These are phyloP conservation scores for Linum lewisii DNA, from an alignment of 345 rosid genomes.

Conservation along the genomic window DNA sequence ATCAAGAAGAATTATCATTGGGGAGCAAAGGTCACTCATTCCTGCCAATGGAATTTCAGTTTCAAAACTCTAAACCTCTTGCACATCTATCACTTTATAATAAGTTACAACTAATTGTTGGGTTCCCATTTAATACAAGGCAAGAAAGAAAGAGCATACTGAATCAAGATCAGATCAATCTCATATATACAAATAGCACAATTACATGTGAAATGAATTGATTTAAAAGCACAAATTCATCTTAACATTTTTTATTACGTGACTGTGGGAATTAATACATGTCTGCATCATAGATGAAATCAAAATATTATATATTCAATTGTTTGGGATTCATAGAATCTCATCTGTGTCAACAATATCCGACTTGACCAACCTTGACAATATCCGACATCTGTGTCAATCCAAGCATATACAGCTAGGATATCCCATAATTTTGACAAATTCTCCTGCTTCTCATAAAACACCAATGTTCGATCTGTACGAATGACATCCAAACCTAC, in stretches of 20 bases:
- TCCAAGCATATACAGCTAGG: conserved; percentile 90
- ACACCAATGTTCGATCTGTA: conserved; percentile 79
- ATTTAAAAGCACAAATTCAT: background rate
- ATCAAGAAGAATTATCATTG: conserved; percentile 91
- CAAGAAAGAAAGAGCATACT: no score
- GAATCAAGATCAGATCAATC: no score
- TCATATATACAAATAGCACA: no score
- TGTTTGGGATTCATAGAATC: background rate
- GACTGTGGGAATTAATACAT: background rate
- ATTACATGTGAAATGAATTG: background rate
- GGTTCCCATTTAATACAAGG: no score
- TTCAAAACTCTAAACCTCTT: background rate
- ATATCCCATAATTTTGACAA: conserved; percentile 95
- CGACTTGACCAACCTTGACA: conserved; percentile 87
- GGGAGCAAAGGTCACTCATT: conserved; percentile 99
- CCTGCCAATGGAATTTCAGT: conserved; percentile 31
- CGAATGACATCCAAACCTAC: conserved; percentile 91
- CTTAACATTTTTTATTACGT: background rate
- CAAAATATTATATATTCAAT: background rate
- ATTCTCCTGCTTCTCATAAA: conserved; percentile 82
- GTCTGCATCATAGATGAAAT: background rate
- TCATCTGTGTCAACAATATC: conserved; percentile 94
- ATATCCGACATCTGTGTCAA: conserved; percentile 87
- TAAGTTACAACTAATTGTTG: no score
- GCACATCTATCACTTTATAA: no score